These are phyloP conservation scores for Fusarium begoniae DNA, from an alignment of 2,329 filamentous ascomycete species.

Conservation along the genomic window DNA sequence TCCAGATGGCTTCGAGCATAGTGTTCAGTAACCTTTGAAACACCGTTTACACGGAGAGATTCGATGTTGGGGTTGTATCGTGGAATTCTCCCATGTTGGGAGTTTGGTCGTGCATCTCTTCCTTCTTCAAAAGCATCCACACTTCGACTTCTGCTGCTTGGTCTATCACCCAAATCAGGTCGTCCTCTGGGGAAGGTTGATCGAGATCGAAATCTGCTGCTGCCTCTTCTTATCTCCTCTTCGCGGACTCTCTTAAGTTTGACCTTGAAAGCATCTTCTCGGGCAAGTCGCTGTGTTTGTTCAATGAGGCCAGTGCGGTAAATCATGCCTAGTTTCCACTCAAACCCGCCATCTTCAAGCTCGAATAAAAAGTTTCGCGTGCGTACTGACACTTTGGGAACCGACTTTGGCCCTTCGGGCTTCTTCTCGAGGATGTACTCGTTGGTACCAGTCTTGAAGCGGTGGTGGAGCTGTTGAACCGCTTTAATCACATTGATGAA, in stretches of 20 bases:
- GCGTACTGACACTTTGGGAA: constrained; percentile 86
- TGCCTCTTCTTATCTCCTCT: constrained; percentile 67
- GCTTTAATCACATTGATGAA: constrained; percentile 88
- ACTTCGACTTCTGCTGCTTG: constrained; percentile 64
- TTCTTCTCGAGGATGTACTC: constrained; percentile 88
- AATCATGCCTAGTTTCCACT: constrained; percentile 96
- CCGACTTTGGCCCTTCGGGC: constrained; percentile 84
- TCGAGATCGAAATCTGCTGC: constrained; percentile 63
- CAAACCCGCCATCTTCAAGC: constrained; percentile 94
- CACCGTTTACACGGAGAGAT: constrained; percentile 70
- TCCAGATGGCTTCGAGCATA: constrained; percentile 81
- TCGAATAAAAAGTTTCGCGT: constrained; percentile 88
- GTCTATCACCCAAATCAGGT: constrained; percentile 42
- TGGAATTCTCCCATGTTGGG: constrained; percentile 57
- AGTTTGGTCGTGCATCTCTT: constrained; percentile 44
- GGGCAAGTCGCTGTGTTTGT: constrained; percentile 87
- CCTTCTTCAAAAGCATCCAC: constrained; percentile 54
- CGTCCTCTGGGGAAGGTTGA: constrained; percentile 58
- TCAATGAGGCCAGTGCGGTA: constrained; percentile 90
- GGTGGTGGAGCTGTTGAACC: constrained; percentile 88
- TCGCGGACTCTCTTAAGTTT: constrained; percentile 88
- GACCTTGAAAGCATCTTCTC: constrained; percentile 87
- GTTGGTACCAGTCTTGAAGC: constrained; percentile 86
- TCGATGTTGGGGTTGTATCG: constrained; percentile 84
- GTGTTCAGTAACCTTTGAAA: constrained; percentile 75